A percentile compares a stretch with the other conserved stretches of the same genome.
Evolutionary conservation across 2,329 filamentous ascomycete genomes (phyloP).

Genomic region (Chaetomium sp.): DNA sequence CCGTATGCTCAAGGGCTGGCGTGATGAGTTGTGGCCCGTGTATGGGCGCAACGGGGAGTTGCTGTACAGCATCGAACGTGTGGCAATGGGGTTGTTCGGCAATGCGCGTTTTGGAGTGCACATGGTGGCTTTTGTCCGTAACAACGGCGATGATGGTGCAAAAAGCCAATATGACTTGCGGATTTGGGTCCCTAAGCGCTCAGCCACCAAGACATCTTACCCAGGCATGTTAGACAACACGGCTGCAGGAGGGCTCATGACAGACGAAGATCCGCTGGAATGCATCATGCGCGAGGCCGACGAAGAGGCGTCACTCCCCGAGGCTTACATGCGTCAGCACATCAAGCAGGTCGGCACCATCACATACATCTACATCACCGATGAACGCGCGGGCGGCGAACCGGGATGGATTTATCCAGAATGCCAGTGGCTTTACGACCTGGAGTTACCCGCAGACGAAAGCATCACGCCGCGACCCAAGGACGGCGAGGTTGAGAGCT

Average conservation of each 20-base stretch:
- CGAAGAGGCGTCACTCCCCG: constrained; percentile 80
- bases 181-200: constrained; percentile 78
- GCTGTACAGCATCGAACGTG: constrained; percentile 71
- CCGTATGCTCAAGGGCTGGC: constrained; percentile 68
- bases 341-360: constrained; percentile 61
- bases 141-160: constrained; percentile 29
- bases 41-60: constrained; percentile 58
- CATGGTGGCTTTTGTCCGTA: constrained; percentile 63
- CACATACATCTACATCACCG: constrained; percentile 79
- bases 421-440: constrained; percentile 84
- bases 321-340: constrained; percentile 56
- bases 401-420: constrained; percentile 80
- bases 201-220: constrained; percentile 76
- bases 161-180: constrained; percentile 50
- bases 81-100: constrained; percentile 67
- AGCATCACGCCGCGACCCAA: constrained; percentile 63
- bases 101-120: constrained; percentile 74
- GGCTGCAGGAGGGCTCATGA: constrained; percentile 75
- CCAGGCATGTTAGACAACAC: constrained; percentile 92
- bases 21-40: constrained; percentile 73
- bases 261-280: constrained; percentile 72
- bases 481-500: constrained; percentile 84
- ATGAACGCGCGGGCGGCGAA: constrained; percentile 71
- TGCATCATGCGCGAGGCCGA: constrained; percentile 78
- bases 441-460: constrained; percentile 62